Evolutionary conservation across 345 rosid genomes (phyloP).

Genomic region (Euphorbia pulcherrima): DNA sequence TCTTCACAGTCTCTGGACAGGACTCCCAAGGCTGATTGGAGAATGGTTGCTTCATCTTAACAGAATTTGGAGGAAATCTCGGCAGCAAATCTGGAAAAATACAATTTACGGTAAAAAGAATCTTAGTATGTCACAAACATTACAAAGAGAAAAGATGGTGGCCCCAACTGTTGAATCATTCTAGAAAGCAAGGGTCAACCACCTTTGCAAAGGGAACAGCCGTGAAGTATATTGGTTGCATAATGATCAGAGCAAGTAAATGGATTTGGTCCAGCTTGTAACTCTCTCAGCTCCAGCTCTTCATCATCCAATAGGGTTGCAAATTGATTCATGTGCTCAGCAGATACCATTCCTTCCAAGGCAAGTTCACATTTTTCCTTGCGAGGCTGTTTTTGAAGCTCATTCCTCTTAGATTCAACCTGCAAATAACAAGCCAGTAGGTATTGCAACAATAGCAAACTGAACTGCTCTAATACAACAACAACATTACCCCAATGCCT

Average conservation of each 20-base stretch:
- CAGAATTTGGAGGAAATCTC: conserved; percentile 82
- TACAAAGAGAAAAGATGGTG: conserved; percentile 10
- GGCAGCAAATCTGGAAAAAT: conserved; percentile 67
- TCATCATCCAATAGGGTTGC: conserved; percentile 75
- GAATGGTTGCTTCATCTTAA: conserved; percentile 82
- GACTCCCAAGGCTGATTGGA: conserved; percentile 76
- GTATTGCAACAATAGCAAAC: conserved; percentile 12
- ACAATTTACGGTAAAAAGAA: conserved; percentile 14
- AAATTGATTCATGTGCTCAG: conserved; percentile 39
- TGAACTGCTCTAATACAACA: conserved; percentile 17
- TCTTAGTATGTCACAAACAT: conserved; percentile 5
- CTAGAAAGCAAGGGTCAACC: conserved; percentile 19
- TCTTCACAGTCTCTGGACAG: conserved; percentile 71
- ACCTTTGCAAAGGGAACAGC: conserved; percentile 89
- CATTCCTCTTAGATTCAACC: conserved; percentile 41
- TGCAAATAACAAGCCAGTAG: conserved; percentile 33
- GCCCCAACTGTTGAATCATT: conserved; percentile 11
- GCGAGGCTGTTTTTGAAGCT: conserved; percentile 29
- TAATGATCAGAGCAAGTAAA: conserved; percentile 59
- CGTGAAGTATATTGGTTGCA: conserved; percentile 40
- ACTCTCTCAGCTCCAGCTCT: conserved; percentile 79
- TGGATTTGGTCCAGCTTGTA: conserved; percentile 57
- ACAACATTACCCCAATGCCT: no score
- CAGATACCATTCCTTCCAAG: conserved; percentile 36
- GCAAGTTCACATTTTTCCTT: conserved; percentile 71